Evolutionary conservation across 2,329 filamentous ascomycete species (phyloP).

Genomic region (Aspergillus unguis): DNA sequence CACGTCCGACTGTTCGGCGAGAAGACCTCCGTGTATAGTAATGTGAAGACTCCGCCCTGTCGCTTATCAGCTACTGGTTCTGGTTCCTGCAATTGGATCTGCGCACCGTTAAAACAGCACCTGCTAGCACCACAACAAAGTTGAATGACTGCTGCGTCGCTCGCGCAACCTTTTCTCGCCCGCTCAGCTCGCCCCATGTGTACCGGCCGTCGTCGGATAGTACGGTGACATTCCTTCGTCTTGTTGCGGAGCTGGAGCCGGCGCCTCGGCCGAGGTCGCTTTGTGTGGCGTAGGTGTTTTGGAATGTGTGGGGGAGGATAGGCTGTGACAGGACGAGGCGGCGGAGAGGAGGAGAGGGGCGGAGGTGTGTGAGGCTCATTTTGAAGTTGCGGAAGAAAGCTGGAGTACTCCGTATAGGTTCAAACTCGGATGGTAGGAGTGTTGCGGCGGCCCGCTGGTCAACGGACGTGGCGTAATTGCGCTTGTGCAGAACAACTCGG

Average conservation of each 20-base stretch:
- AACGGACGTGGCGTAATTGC: neutral
- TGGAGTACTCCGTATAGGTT: neutral
- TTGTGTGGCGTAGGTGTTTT: slow-evolving; percentile 47
- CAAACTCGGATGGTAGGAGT: neutral
- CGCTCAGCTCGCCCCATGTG: slow-evolving; percentile 73
- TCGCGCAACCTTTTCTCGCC: slow-evolving; percentile 73
- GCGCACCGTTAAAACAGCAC: slow-evolving; percentile 70
- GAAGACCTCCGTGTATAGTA: slow-evolving; percentile 80
- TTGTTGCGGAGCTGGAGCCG: slow-evolving; percentile 47
- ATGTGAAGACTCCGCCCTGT: slow-evolving; percentile 71
- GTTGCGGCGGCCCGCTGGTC: slow-evolving; percentile 18
- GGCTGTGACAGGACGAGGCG: slow-evolving; percentile 27
- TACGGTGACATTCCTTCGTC: slow-evolving; percentile 66
- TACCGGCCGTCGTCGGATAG: slow-evolving; percentile 83
- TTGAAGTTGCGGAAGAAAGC: neutral
- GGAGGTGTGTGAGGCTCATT: slow-evolving; percentile 18
- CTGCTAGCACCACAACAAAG: slow-evolving; percentile 71
- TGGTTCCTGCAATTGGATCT: neutral
- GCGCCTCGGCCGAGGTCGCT: slow-evolving; percentile 50
- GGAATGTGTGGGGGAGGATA: slow-evolving; percentile 33
- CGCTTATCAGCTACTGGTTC: neutral
- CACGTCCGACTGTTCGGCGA: slow-evolving; percentile 79
- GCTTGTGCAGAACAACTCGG: neutral
- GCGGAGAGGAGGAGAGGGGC: slow-evolving; percentile 15
- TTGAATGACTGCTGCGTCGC: slow-evolving; percentile 91